These are phyloP conservation scores for Dittrichia graveolens DNA, from an alignment of 129 eudicot species.

Conservation along the genomic window DNA sequence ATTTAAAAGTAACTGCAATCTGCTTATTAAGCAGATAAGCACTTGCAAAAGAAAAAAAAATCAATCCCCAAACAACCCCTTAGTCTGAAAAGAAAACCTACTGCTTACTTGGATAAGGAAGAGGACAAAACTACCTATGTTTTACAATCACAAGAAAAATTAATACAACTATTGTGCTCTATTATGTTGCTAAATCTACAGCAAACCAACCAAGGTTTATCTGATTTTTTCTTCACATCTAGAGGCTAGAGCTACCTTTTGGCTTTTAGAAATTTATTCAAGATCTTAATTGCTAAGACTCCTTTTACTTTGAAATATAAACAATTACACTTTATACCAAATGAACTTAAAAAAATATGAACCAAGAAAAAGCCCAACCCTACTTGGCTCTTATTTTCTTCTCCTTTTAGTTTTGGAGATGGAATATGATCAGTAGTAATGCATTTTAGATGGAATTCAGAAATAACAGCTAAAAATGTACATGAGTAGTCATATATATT, in stretches of 20 bases:
- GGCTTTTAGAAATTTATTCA: neutral
- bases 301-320: neutral
- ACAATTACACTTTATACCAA: neutral
- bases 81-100: neutral
- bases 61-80: no score
- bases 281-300: neutral
- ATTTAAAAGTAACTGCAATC: no score
- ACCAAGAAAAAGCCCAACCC: neutral
- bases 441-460: no score
- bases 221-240: neutral
- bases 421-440: no score
- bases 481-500: neutral
- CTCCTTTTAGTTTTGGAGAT: no score
- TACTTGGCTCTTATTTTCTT: neutral
- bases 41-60: no score
- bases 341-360: neutral
- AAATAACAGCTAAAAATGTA: neutral
- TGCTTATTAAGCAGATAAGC: no score
- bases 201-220: constrained; percentile 2
- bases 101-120: constrained; percentile 4
- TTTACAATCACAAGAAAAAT: neutral
- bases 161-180: neutral
- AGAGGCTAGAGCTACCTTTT: neutral
- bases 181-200: constrained; percentile 4
- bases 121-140: neutral